Percentiles rank a stretch among this genome's conserved stretches.
phyloP scores from a whole-genome alignment of 2,329 filamentous ascomycete genomes.

The Fusarium pilosicola region DNA sequence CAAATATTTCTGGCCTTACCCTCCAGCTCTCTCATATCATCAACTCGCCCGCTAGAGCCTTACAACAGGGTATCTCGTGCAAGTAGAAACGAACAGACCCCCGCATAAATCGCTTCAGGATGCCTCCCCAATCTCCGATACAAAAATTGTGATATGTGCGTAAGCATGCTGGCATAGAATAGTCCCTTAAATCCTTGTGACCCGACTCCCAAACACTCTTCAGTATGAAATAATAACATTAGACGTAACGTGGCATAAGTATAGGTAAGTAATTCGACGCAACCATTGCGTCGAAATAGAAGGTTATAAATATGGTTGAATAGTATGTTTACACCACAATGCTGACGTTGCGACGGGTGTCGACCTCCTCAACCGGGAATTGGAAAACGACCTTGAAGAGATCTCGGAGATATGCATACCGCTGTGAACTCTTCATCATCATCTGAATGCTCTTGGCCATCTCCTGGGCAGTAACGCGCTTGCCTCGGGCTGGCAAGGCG shows the following conservation, averaged over 20 bases:
- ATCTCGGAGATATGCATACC: conserved; percentile 84
- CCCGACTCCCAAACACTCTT: conserved; percentile 21
- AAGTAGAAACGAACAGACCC: conserved; percentile 44
- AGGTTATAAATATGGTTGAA: background rate
- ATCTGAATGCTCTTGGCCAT: conserved; percentile 81
- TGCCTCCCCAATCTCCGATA: conserved; percentile 13
- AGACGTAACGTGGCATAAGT: conserved; percentile 24
- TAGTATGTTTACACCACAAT: conserved; percentile 58
- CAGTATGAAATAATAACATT: conserved; percentile 29
- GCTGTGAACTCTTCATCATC: conserved; percentile 72
- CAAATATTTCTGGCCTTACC: background rate
- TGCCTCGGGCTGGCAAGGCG: conserved; percentile 62
- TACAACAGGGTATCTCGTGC: conserved; percentile 46
- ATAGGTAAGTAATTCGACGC: background rate
- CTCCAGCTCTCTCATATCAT: conserved; percentile 8
- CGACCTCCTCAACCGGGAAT: conserved; percentile 82
- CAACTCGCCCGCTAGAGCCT: conserved; percentile 33
- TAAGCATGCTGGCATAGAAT: conserved; percentile 7
- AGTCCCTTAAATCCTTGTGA: conserved; percentile 6
- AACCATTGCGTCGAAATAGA: background rate
- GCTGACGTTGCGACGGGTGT: conserved; percentile 71
- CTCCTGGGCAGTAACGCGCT: conserved; percentile 74
- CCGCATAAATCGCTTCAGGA: conserved; percentile 32
- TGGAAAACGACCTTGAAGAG: conserved; percentile 87
- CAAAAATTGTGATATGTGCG: conserved; percentile 20